Evolutionary conservation across 1,284 basidiomycete genomes (phyloP), one percentile per base, ranked within the genome.

Genomic region (Sporisorium exsertum): DNA sequence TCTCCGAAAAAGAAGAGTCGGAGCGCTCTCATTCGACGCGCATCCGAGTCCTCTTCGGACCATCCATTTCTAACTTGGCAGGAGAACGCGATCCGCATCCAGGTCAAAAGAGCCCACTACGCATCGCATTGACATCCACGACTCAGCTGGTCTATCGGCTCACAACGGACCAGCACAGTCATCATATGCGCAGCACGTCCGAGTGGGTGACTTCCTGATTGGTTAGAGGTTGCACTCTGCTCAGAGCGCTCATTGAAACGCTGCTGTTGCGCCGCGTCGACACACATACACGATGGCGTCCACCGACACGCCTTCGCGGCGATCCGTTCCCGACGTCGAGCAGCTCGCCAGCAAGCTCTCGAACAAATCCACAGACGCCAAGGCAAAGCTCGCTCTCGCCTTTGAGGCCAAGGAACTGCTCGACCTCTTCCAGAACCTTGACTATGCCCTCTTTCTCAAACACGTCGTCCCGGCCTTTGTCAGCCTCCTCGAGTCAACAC

Each of bases 401-500:
- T 64, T 70, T 32, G 83, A 84, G 61, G 69, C 84, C 63, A 81
- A 82, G 52, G 83, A 84, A 20, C 60, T 80, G 37, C 59, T 79
- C 58, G 83, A 84, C 49, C 66, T 80, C 45, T 81, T 73, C 49
- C 78, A 81, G 40, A 80, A 72, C 63, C 67, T 90, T 40, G 94
- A 95, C 79, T 92, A 92, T 45, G 88, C 90, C 49, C 90, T 91
- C 56, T 88, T 88, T 72, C 87, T 89, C 33, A 87, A 86, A 58
- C 82, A 87, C 32, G 86, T 89, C 64, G 90, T 97, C 46, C 93
- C 94, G 13, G 90, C 92, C 37, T 88, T 95, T 56, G 89, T 94
- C 42, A 90, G 93, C 72, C 89, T 95, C 29, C 88, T 98, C 43
- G 90, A 91, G 33, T 91, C 90, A 24, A 92, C 92, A 57, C 91